Evolutionary conservation across 495 filamentous ascomycete species (phyloP), one percentile per base, ranked within the genome.

Genomic region (Neurospora sp.): DNA sequence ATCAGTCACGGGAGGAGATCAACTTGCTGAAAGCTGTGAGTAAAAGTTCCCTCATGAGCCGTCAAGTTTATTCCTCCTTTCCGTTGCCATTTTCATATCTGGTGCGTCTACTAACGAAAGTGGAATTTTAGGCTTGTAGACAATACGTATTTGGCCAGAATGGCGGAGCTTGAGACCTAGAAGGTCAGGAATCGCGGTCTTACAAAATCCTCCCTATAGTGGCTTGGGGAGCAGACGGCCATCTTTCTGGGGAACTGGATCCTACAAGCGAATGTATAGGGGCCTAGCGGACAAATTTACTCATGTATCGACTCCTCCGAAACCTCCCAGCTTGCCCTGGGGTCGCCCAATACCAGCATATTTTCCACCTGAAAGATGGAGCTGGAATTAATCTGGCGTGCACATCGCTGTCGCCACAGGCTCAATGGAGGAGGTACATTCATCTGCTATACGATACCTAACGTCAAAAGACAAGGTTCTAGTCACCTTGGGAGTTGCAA

Each of bases 1-100:
- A 91, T 71, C 89, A 92, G 76, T 93, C 92, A 1, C 86, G 88
- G 71, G 87, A 89, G 76, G 89, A 92, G 76, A 88, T 96, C 39
- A 86, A 88, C 38, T 85, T 94, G 72, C 85, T 99, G 72, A 96
- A 93, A 81, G 84, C 83, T 70, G 91, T 93, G 82, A 81, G 89
- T 84, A 11, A n/a, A 38, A 1, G n/a, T 31, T 61, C 40, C 22
- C 18, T 70, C 9, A 18, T 20, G 44, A 20, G 11, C n/a, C 6
- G 35, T 37, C 35, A 37, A 37, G 35, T 7, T 37, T 6, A 37
- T 37, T 37, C 35, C 35, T 37, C 10, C 2, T 53, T 46, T 8
- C 42, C 8, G 2, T n/a, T 46, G 18, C 6, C 9, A 7, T 0
- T 10, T 9, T 46, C 3, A 4, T 20, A 14, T 11, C 18, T 38